Base-by-base conservation (phyloP, 495 filamentous ascomycete genomes). In the Acidiella bohemica region DNA sequence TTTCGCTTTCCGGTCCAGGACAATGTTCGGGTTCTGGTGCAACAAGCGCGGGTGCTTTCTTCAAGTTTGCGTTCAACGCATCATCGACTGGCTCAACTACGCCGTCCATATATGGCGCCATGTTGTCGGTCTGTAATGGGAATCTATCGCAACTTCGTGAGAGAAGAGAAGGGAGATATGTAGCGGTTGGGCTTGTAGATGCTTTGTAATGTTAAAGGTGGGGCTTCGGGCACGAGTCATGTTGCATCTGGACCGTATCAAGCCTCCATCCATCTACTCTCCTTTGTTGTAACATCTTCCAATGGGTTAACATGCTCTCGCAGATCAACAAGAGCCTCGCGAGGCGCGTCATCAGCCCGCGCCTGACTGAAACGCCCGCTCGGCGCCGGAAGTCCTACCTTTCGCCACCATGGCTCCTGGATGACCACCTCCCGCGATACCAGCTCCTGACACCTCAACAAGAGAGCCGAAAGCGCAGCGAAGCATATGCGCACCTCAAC, bases 11-110 rank as follows among this genome's bases (percentile, higher is more conserved):
- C 25, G 90, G 90, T 2, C 90, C 90, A 22, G 92, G 92, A 54
- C 90, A 97, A 68, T 96, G 86, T 60, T 95, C 80, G 74, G 90
- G 90, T 53, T 94, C 86, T 25, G 88, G 90, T 17, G 90, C 90
- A 41, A 95, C 78, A 37, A 95, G 80, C 36, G 81, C 68, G 5
- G 87, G 84, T 10, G 75, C 71, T 27, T 67, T 62, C 55, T 81
- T 79, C 36, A 82, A 67, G 4, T 80, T 73, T 40, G 79, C 74
- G 33, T 73, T 62, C 44, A 90, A 65, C 14, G 47, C 47, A 17
- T 41, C 32, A 39, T 79, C 76, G 44, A 76, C 65, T 10, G 36
- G 21, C 46, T 75, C 67, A 16, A 72, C 58, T 18, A 76, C 70
- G 49, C 75, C 77, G 62, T 84, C 76, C 25, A 90, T 59, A 17